Base-by-base conservation (phyloP, 2,329 filamentous ascomycete species). In the Raffaelea ambrosiae region DNA sequence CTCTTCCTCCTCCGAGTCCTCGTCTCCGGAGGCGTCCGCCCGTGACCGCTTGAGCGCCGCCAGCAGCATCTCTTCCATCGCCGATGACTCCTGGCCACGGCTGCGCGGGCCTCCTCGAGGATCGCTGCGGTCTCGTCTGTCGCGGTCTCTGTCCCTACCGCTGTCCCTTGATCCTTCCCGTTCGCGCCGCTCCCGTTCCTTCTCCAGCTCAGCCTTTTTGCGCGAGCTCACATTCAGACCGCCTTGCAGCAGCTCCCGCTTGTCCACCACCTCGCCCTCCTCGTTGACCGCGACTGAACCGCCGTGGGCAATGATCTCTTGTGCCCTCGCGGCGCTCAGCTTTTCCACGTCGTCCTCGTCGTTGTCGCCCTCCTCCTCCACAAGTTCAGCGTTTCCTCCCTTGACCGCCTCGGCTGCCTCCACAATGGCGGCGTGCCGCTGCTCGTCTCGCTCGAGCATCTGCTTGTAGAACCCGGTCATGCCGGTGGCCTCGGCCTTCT, bases 241-340 rank as follows among this genome's bases (percentile, higher is more conserved):
- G 7, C 86, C 84, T 42, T 70, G 75, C 7, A 94, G 74, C 9
- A 93, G 70, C 61, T 93, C 83, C n/a, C 86, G 74, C 69, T 89
- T 91, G 61, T 94, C 87, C 22, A 88, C 83, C 2, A 93, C 82
- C 60, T 90, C 80, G 0, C 87, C 87, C 36, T 93, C 87, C 52
- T 93, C 87, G 58, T 91, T 91, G 57, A 91, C 66, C 8, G 80
- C 76, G 36, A 93, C 76, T 3, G 71, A 68, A 1, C 67, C 81
- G 53, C 69, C 79, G 52, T 71, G 79, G 36, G 77, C 74, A 47
- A 83, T 83, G 46, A 88, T 73, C 57, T 86, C 82, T 43, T 70
- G 73, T 4, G 83, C 84, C n/a, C 81, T 58, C 31, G 89, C 77
- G 2, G 75, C 76, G 18, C 83, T 81, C 0, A 71, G 71, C 61